Evolutionary conservation across 2,329 filamentous ascomycete species (phyloP), one percentile per base, ranked within the genome.

Genomic region (Hymenoscyphus salicellus): DNA sequence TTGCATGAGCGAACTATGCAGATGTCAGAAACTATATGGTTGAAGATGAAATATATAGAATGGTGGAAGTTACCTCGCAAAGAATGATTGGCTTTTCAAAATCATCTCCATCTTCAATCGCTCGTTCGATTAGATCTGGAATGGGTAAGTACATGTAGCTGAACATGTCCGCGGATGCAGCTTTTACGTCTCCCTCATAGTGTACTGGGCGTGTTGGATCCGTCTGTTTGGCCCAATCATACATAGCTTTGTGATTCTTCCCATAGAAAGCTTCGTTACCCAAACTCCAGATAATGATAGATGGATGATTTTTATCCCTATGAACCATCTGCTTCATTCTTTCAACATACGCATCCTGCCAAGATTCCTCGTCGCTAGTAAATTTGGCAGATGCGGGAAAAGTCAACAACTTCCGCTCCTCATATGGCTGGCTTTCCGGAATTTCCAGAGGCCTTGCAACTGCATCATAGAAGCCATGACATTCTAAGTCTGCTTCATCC

Each of bases 201-300:
- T 87, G 84, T 2, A 86, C 77, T 3, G 80, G 79, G 49, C 84
- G 75, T n/a, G 79, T 82, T 0, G 78, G 74, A 70, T 87, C 84
- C 55, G 78, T 78, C 0, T 73, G 66, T 61, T 82, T 83, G 65
- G 83, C 80, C 73, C 80, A 84, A 7, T 83, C 75, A 59, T 83
- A 82, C 84, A 86, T 86, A 2, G 80, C 80, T 32, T 77, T 77
- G 67, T 84, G 81, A 65, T 86, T 86, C 6, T 77, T 74, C 1
- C 84, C 84, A 66, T 84, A 85, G 72, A 85, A 86, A 0, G 83
- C 80, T 69, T 86, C 84, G 61, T 86, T 87, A 0, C 84, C 84
- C 2, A 86, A 75, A 56, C 80, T 83, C 84, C 84, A 87, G 55
- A 86, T 81, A 58, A 86, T 81, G 4, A 86, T 78, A 38, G 79